Base-by-base conservation (phyloP, 2,329 filamentous ascomycete genomes). In the Ophiostoma ulmi region DNA sequence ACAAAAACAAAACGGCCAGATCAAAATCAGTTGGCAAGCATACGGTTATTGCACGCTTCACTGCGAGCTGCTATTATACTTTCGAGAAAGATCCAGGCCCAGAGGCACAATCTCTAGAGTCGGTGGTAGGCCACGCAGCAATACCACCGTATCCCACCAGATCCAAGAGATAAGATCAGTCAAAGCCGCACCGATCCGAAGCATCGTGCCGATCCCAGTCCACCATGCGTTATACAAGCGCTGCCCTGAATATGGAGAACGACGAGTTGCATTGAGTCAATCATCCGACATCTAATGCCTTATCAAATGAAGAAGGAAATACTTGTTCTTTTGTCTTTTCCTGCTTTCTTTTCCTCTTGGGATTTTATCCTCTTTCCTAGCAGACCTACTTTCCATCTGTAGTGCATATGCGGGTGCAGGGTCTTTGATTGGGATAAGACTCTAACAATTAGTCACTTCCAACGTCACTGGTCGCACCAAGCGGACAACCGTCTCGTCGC, bases 121-220 rank as follows among this genome's bases (percentile, higher is more conserved):
- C 44, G 17, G 44, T 20, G 17, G 17, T 48, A 48, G 44, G 17
- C 20, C 52, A 58, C 52, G 22, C 52, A 58, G 8, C 52, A 26
- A 58, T 58, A 3, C 52, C 52, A 58, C 52, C 52, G 22, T 26
- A 58, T n/a, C 5, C 44, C 5, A 48, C 44, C 17, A 20, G 6
- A 14, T 48, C 44, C 22, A 26, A 26, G 22, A 58, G 22, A 58
- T 58, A 58, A 31, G 52, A 58, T 58, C 52, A 22, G 52, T 58
- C 3, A 14, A 58, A 13, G 10, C 52, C 52, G 52, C 22, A 17
- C 52, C 22, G 22, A 31, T 58, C 10, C 52, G 8, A 26, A 26
- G 52, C 52, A 26, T 26, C 52, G 52, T 58, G 52, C 52, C 52
- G 22, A 58, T 58, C 52, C 52, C 52, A 26, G n/a, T 58, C 52